Percentiles rank a stretch among this genome's conserved stretches.
phyloP scores from a whole-genome alignment of 1,284 basidiomycete genomes.

The Pyrrhoderma noxium region DNA sequence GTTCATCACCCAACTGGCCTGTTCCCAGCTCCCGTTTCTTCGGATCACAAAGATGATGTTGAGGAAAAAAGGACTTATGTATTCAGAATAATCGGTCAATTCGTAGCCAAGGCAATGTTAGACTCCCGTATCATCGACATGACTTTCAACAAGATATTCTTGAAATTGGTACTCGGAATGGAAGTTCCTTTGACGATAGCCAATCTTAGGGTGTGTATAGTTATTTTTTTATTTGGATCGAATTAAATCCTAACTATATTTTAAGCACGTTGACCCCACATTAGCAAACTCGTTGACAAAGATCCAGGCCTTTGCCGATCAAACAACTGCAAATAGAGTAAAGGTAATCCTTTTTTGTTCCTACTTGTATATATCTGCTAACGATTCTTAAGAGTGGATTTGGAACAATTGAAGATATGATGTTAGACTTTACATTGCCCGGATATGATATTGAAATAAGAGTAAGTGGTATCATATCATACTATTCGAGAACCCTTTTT shows the following conservation, averaged over 20 bases:
- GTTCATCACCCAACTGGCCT: slow-evolving; percentile 81
- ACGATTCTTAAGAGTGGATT: slow-evolving; percentile 1
- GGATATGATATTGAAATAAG: slow-evolving; percentile 90
- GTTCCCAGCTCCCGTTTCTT: slow-evolving; percentile 78
- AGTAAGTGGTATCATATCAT: slow-evolving; percentile 33
- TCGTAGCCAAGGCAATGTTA: slow-evolving; percentile 95
- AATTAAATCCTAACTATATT: slow-evolving; percentile 6
- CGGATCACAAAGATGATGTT: slow-evolving; percentile 59
- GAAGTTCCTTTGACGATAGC: slow-evolving; percentile 77
- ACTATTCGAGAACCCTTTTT: not conserved
- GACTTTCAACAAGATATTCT: slow-evolving; percentile 87
- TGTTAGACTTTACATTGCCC: slow-evolving; percentile 93
- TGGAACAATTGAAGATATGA: slow-evolving; percentile 71
- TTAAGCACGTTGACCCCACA: slow-evolving; percentile 71
- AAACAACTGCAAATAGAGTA: slow-evolving; percentile 36
- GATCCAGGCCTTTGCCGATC: slow-evolving; percentile 54
- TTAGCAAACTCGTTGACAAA: slow-evolving; percentile 84
- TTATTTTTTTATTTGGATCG: slow-evolving; percentile 4
- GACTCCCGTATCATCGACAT: slow-evolving; percentile 98
- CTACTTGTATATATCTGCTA: not conserved
- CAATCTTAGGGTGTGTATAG: slow-evolving; percentile 61
- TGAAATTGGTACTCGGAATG: slow-evolving; percentile 82
- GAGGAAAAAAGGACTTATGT: slow-evolving; percentile 76
- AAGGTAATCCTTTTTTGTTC: slow-evolving; percentile 36
- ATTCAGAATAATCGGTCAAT: slow-evolving; percentile 89